phyloP scores from a whole-genome alignment of 768 basidiomycete genomes.

The Pholiota molesta region DNA sequence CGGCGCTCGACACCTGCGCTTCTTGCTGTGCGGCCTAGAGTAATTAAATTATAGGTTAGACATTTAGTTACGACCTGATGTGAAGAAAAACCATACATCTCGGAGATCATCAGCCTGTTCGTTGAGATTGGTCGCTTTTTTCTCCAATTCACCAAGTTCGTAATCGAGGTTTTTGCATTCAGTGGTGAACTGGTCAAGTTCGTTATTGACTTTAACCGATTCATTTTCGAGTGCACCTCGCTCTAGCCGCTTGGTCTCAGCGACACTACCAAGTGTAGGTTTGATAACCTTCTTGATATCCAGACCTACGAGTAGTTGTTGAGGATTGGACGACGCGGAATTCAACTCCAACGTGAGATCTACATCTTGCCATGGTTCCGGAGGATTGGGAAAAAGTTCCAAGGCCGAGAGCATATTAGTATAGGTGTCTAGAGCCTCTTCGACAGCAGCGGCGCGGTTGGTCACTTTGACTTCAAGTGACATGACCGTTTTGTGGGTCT shows the following conservation, averaged over 20 bases:
- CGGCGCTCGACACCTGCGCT: conserved; percentile 62
- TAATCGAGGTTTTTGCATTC: conserved; percentile 85
- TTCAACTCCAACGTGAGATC: conserved; percentile 85
- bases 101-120: conserved; percentile 82
- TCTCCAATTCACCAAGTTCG: conserved; percentile 73
- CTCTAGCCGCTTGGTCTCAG: conserved; percentile 72
- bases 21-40: conserved; percentile 78
- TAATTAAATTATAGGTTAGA: conserved; percentile 7
- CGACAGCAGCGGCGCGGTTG: conserved; percentile 77
- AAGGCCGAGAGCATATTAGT: conserved; percentile 73
- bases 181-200: conserved; percentile 73
- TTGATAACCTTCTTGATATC: conserved; percentile 76
- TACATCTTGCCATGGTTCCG: conserved; percentile 68
- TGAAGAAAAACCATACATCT: conserved; percentile 51
- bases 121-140: conserved; percentile 68
- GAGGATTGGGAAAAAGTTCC: conserved; percentile 76
- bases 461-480: conserved; percentile 84
- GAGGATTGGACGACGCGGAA: conserved; percentile 70
- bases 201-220: conserved; percentile 79
- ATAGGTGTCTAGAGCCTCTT: conserved; percentile 82
- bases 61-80: background rate
- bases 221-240: conserved; percentile 75
- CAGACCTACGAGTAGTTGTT: conserved; percentile 66
- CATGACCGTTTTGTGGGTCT: conserved; percentile 73
- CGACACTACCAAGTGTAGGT: conserved; percentile 73